Percentiles rank a stretch among this genome's conserved stretches.
phyloP scores from a whole-genome alignment of 805 yeast species.

The Candida montana region DNA sequence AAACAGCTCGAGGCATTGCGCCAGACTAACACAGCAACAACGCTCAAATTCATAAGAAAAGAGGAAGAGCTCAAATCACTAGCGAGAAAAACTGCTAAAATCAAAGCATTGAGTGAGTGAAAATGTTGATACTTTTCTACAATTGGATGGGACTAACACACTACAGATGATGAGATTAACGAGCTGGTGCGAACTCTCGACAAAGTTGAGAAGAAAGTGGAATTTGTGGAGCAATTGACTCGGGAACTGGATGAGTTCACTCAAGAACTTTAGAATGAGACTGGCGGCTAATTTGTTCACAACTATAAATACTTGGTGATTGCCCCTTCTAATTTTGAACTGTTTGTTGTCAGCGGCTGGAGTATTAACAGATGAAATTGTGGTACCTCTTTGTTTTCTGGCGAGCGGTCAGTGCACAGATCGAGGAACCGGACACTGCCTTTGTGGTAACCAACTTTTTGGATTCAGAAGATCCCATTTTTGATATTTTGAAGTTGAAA shows the following conservation, averaged over 20 bases:
- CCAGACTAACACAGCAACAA: conserved; percentile 53
- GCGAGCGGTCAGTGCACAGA: neutral
- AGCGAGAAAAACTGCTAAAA: conserved; percentile 14
- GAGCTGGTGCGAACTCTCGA: conserved; percentile 9
- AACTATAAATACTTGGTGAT: too few relatives aligned
- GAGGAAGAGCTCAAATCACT: conserved; percentile 36
- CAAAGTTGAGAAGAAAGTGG: conserved; percentile 13
- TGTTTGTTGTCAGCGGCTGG: too few relatives aligned
- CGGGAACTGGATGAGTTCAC: conserved; percentile 18
- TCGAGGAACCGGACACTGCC: too few relatives aligned
- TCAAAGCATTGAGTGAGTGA: conserved; percentile 17
- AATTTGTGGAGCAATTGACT: conserved; percentile 15
- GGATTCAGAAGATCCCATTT: conserved; percentile 4
- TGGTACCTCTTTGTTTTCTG: neutral
- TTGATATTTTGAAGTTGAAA: conserved; percentile 4
- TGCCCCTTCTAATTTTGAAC: too few relatives aligned
- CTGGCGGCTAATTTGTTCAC: conserved; percentile 14
- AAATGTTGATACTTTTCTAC: too few relatives aligned
- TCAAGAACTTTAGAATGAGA: conserved; percentile 4
- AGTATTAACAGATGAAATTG: too few relatives aligned
- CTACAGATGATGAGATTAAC: conserved; percentile 26
- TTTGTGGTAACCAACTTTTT: neutral
- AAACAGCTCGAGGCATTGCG: conserved; percentile 44
- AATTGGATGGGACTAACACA: conserved; percentile 5
- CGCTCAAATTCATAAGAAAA: conserved; percentile 43